Conservation (phyloP, 371 early-diverging fungal genomes). For the Zychaea mexicana region DNA sequence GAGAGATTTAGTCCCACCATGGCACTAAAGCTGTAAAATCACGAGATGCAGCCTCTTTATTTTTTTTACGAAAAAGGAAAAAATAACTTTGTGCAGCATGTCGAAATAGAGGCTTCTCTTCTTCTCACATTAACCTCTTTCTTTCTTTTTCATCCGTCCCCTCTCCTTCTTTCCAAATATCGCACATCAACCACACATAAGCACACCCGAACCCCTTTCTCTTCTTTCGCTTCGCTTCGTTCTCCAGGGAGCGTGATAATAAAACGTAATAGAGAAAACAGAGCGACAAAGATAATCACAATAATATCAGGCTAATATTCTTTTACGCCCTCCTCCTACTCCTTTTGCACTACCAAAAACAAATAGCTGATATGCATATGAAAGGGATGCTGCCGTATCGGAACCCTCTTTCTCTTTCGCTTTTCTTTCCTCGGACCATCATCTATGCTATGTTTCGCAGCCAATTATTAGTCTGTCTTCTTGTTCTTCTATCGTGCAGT, state of each 20-base stretch:
- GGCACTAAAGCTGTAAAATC: neutral
- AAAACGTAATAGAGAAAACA: no score
- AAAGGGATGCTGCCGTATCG: constrained; percentile 2
- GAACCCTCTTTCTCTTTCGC: constrained; percentile 1
- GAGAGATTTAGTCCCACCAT: no score
- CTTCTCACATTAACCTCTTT: no score
- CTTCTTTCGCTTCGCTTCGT: neutral
- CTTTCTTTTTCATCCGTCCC: neutral
- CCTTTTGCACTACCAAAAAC: neutral
- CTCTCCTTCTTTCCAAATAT: neutral
- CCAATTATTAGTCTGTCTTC: neutral
- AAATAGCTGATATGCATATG: neutral
- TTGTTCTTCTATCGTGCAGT: neutral
- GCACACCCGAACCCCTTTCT: neutral
- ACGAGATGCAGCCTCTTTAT: neutral
- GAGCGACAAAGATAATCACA: no score
- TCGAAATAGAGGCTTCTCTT: no score
- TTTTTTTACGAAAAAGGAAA: constrained; percentile 2
- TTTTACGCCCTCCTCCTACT: neutral
- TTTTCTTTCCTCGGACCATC: constrained; percentile 1
- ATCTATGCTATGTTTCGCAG: neutral
- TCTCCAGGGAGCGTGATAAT: neutral
- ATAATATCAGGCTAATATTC: neutral
- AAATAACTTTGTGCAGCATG: constrained; percentile 2
- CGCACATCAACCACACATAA: no score